Evolutionary conservation across 1,139 yeast species (phyloP).

Genomic region (Geotrichum candidum): DNA sequence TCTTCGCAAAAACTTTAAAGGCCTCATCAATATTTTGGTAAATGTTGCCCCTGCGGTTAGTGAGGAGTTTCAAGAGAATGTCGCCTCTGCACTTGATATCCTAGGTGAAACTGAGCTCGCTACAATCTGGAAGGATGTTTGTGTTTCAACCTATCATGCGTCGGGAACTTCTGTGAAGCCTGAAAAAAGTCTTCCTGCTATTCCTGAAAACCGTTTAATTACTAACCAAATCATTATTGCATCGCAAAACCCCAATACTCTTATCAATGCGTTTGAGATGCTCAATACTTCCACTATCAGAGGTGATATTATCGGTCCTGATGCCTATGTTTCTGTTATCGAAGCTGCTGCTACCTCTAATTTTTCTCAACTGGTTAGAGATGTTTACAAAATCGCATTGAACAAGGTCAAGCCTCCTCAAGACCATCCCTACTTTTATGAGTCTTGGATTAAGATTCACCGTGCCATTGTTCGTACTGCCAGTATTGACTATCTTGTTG

Average conservation of each 20-base stretch:
- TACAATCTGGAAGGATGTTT: conserved; percentile 6
- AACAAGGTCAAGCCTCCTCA: conserved; percentile 28
- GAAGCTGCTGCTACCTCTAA: conserved; percentile 21
- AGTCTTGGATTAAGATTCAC: conserved; percentile 29
- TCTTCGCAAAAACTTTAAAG: conserved; percentile 19
- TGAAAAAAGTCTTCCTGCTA: neutral
- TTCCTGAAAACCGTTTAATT: conserved; percentile 8
- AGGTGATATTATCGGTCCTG: conserved; percentile 24
- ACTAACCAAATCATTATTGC: conserved; percentile 25
- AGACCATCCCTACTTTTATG: conserved; percentile 26
- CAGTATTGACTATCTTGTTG: conserved; percentile 25
- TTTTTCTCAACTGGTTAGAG: conserved; percentile 14
- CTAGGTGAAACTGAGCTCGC: conserved; percentile 9
- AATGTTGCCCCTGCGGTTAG: conserved; percentile 6
- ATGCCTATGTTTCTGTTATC: conserved; percentile 24
- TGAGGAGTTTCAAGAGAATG: conserved; percentile 5
- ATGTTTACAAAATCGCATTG: conserved; percentile 22
- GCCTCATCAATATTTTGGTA: conserved; percentile 22
- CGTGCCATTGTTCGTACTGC: conserved; percentile 28
- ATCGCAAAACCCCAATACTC: conserved; percentile 21
- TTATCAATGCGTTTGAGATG: conserved; percentile 22
- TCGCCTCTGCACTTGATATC: conserved; percentile 4
- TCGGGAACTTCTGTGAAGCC: neutral
- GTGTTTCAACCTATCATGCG: neutral
- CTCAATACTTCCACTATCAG: conserved; percentile 22